phyloP scores from a whole-genome alignment of 768 basidiomycete genomes.

The Hypholoma fasciculare region DNA sequence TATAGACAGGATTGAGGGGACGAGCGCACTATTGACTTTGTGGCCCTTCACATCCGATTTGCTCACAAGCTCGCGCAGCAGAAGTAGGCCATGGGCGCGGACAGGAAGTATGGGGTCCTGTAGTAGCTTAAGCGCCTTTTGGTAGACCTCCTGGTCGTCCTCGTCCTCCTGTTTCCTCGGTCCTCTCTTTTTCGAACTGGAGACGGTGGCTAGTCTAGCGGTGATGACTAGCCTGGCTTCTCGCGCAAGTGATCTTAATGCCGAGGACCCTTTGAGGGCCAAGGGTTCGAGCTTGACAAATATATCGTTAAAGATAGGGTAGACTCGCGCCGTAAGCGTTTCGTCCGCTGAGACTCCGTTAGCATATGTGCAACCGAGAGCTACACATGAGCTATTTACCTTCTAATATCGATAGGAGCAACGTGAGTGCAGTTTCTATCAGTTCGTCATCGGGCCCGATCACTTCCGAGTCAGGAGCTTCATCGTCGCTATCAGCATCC shows the following conservation, averaged over 20 bases:
- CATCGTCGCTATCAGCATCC: conserved; percentile 62
- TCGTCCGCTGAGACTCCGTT: conserved; percentile 44
- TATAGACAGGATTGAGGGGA: conserved; percentile 84
- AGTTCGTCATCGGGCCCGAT: conserved; percentile 60
- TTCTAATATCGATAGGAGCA: conserved; percentile 86
- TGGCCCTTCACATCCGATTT: conserved; percentile 15
- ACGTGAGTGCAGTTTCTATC: conserved; percentile 72
- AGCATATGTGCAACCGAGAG: neutral
- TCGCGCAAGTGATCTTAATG: conserved; percentile 58
- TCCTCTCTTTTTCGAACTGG: conserved; percentile 19
- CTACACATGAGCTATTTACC: conserved; percentile 40
- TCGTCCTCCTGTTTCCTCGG: conserved; percentile 21
- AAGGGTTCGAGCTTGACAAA: conserved; percentile 62
- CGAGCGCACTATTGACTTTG: conserved; percentile 36
- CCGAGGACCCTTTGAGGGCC: conserved; percentile 43
- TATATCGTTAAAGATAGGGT: conserved; percentile 72
- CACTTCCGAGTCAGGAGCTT: conserved; percentile 40
- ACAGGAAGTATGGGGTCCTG: conserved; percentile 94
- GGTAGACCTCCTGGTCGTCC: conserved; percentile 69
- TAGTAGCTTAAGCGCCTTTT: conserved; percentile 82
- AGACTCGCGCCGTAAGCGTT: conserved; percentile 56
- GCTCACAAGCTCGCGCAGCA: conserved; percentile 77
- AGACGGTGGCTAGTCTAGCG: conserved; percentile 69
- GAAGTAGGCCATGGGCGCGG: conserved; percentile 86
- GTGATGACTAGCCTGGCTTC: conserved; percentile 87